phyloP scores from a whole-genome alignment of 768 basidiomycete genomes.

The Kockovaella imperatae region DNA sequence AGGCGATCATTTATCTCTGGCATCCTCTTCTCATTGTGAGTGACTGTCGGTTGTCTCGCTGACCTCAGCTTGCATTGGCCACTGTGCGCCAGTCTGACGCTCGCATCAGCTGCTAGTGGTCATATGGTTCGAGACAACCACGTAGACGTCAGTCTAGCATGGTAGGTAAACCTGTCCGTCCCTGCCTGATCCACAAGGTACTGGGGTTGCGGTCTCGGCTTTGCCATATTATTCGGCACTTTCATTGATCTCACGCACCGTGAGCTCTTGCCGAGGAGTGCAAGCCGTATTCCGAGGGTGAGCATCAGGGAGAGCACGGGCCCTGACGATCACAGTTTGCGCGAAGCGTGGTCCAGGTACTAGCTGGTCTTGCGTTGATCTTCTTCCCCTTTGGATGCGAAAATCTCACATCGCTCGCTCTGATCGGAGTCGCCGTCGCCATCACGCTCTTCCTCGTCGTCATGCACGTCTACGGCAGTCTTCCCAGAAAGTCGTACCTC shows the following conservation, averaged over 20 bases:
- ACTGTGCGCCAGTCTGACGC: constrained; percentile 26
- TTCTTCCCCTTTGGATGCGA: no score
- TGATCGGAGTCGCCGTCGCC: no score
- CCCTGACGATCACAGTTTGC: background rate
- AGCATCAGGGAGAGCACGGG: no score
- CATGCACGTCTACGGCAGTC: no score
- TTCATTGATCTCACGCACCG: constrained; percentile 26
- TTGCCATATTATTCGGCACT: constrained; percentile 20
- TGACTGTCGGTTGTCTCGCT: background rate
- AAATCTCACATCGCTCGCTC: no score
- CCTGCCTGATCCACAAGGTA: no score
- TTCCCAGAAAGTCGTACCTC: no score
- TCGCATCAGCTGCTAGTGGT: constrained; percentile 28
- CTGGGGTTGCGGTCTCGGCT: constrained; percentile 34
- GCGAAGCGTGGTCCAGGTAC: no score
- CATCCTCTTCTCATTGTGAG: constrained; percentile 16
- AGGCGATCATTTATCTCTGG: constrained; percentile 20
- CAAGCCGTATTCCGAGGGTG: constrained; percentile 15
- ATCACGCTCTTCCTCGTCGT: no score
- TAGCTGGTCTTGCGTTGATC: no score
- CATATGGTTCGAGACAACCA: constrained; percentile 20
- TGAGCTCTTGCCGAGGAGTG: constrained; percentile 10
- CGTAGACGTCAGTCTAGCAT: constrained; percentile 10
- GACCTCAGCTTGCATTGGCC: constrained; percentile 33
- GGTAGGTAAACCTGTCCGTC: no score